These are phyloP conservation scores for Heterobasidion irregulare DNA, from an alignment of 1,284 basidiomycete species.

Conservation along the genomic window DNA sequence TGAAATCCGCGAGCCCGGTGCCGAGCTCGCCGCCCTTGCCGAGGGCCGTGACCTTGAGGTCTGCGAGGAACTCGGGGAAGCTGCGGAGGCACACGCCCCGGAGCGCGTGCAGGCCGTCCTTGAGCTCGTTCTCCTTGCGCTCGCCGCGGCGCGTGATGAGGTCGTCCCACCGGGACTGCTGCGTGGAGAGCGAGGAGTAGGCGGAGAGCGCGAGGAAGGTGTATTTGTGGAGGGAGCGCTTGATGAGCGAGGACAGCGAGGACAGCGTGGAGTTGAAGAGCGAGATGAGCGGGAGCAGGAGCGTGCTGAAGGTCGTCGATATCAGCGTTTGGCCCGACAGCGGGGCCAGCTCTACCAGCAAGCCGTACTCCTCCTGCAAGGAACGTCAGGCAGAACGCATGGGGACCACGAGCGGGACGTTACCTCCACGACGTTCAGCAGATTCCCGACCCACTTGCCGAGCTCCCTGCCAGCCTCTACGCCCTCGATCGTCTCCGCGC, in stretches of 20 bases:
- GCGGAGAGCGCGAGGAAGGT: conserved; percentile 72
- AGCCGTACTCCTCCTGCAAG: conserved; percentile 50
- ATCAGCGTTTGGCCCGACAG: conserved; percentile 39
- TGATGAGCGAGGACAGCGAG: conserved; percentile 60
- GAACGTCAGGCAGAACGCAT: background rate
- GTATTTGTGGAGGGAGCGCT: conserved; percentile 78
- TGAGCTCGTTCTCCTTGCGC: conserved; percentile 57
- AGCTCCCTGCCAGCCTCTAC: conserved; percentile 60
- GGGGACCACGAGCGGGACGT: conserved; percentile 11
- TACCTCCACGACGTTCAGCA: conserved; percentile 58
- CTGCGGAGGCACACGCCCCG: conserved; percentile 63
- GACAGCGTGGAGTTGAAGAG: conserved; percentile 56
- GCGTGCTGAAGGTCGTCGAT: conserved; percentile 46
- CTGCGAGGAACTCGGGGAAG: conserved; percentile 74
- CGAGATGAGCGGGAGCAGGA: conserved; percentile 53
- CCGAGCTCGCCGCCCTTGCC: conserved; percentile 41
- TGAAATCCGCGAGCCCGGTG: conserved; percentile 57
- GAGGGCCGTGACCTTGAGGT: conserved; percentile 55
- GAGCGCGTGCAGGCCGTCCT: conserved; percentile 56
- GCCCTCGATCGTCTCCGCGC: conserved; percentile 56
- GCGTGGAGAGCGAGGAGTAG: conserved; percentile 44
- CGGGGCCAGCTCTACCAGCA: conserved; percentile 54
- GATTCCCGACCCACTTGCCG: conserved; percentile 53
- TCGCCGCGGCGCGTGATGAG: conserved; percentile 40
- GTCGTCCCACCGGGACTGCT: conserved; percentile 59